Percentiles rank a stretch among this genome's conserved stretches.
Conservation (phyloP, 2,329 filamentous ascomycete genomes). For the Talaromyces sp. region DNA sequence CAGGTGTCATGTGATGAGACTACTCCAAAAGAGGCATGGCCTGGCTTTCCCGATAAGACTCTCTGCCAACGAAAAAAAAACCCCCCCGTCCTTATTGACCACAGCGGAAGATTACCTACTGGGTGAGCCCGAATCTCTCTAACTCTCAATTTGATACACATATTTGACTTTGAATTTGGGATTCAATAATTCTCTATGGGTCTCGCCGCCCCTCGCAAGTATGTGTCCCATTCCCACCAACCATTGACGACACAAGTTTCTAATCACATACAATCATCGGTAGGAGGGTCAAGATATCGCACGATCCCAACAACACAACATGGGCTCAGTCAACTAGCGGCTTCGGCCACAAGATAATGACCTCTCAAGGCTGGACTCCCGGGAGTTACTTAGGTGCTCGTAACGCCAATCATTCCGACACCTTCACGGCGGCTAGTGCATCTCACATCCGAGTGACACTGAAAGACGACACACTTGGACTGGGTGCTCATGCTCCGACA, state of each 20-base stretch:
- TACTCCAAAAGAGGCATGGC: slow-evolving; percentile 3
- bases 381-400: slow-evolving; percentile 77
- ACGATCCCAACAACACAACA: slow-evolving; percentile 92
- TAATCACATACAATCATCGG: slow-evolving; percentile 11
- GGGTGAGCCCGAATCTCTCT: neutral
- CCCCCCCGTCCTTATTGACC: neutral
- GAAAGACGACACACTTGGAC: slow-evolving; percentile 86
- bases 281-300: slow-evolving; percentile 69
- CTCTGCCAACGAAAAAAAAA: slow-evolving; percentile 1
- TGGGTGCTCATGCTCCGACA: slow-evolving; percentile 75
- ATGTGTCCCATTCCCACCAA: slow-evolving; percentile 25
- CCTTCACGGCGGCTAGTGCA: slow-evolving; percentile 75
- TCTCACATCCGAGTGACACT: slow-evolving; percentile 80
- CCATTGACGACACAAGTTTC: neutral
- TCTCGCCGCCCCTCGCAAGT: slow-evolving; percentile 67
- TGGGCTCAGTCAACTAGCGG: slow-evolving; percentile 79
- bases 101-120: too few relatives aligned
- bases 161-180: neutral
- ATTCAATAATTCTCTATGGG: slow-evolving; percentile 54
- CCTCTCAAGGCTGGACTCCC: slow-evolving; percentile 84
- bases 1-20: neutral
- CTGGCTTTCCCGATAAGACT: neutral
- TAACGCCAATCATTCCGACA: slow-evolving; percentile 68
- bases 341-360: slow-evolving; percentile 87
- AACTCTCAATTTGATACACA: neutral